These are phyloP conservation scores for Bertia moriformis DNA, from an alignment of 2,329 filamentous ascomycete species.

Conservation along the genomic window DNA sequence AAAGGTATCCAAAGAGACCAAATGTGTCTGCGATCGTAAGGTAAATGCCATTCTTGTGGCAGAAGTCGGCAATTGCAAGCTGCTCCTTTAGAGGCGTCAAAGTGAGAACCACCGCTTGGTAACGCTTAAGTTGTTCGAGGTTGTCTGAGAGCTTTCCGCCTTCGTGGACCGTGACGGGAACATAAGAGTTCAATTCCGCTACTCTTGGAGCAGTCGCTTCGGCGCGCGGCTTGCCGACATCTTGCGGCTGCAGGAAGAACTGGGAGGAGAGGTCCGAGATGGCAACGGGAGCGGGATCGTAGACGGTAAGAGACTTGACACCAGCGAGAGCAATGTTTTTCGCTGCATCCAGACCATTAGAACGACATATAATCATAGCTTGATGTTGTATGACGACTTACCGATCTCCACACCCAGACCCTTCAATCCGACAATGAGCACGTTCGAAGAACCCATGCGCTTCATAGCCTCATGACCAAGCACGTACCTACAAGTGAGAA, in stretches of 20 bases:
- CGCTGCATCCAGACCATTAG: no score
- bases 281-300: slow-evolving; percentile 71
- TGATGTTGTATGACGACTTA: no score
- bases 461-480: slow-evolving; percentile 66
- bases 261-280: slow-evolving; percentile 88
- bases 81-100: slow-evolving; percentile 70
- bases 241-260: slow-evolving; percentile 80
- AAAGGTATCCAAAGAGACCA: slow-evolving; percentile 86
- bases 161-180: slow-evolving; percentile 68
- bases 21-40: slow-evolving; percentile 78
- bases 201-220: slow-evolving; percentile 76
- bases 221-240: slow-evolving; percentile 85
- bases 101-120: slow-evolving; percentile 84
- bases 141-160: slow-evolving; percentile 55
- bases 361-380: not conserved
- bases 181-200: slow-evolving; percentile 91
- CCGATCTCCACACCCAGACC: slow-evolving; percentile 85
- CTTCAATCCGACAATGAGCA: slow-evolving; percentile 81
- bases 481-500: slow-evolving; percentile 35
- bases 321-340: slow-evolving; percentile 97
- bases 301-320: slow-evolving; percentile 89
- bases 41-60: slow-evolving; percentile 85
- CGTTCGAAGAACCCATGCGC: slow-evolving; percentile 91
- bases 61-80: slow-evolving; percentile 75
- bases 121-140: slow-evolving; percentile 71